Conservation (phyloP, 139 green algal genomes). For the Chlorella sp. region DNA sequence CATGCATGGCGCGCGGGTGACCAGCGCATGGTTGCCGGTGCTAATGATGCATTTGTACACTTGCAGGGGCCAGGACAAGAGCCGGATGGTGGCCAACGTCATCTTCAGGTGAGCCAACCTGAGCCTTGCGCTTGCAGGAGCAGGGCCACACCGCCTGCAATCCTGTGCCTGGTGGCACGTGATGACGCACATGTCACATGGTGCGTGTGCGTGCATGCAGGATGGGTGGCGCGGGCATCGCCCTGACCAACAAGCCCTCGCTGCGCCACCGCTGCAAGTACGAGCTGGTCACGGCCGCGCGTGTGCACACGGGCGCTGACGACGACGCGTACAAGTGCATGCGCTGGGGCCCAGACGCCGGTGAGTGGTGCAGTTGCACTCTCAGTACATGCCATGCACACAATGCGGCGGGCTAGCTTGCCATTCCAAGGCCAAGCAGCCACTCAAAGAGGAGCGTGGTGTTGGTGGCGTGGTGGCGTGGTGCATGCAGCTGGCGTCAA, state of each 20-base stretch:
- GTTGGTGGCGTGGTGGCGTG: too few relatives aligned
- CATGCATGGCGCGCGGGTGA: too few relatives aligned
- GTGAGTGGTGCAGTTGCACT: background rate
- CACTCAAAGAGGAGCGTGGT: too few relatives aligned
- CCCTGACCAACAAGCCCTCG: constrained; percentile 62
- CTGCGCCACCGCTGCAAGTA: constrained; percentile 59
- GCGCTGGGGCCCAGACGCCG: constrained; percentile 32
- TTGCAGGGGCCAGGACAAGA: constrained; percentile 42
- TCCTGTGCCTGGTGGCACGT: too few relatives aligned
- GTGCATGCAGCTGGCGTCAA: constrained; percentile 35
- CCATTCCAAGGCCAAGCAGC: too few relatives aligned
- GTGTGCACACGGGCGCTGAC: constrained; percentile 64
- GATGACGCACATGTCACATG: too few relatives aligned
- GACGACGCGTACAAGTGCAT: constrained; percentile 54
- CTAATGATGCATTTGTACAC: too few relatives aligned
- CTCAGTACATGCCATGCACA: background rate
- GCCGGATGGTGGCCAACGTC: constrained; percentile 49
- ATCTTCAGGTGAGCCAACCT: constrained; percentile 40
- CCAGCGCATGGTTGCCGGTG: too few relatives aligned
- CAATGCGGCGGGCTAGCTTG: too few relatives aligned
- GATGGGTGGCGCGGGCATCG: constrained; percentile 42
- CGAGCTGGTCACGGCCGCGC: constrained; percentile 31
- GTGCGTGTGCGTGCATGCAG: too few relatives aligned
- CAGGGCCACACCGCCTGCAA: too few relatives aligned
- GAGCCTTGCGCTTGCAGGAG: too few relatives aligned